These are phyloP conservation scores for Coemansia sp. DNA, from an alignment of 192 early-diverging fungal genomes.

Conservation along the genomic window DNA sequence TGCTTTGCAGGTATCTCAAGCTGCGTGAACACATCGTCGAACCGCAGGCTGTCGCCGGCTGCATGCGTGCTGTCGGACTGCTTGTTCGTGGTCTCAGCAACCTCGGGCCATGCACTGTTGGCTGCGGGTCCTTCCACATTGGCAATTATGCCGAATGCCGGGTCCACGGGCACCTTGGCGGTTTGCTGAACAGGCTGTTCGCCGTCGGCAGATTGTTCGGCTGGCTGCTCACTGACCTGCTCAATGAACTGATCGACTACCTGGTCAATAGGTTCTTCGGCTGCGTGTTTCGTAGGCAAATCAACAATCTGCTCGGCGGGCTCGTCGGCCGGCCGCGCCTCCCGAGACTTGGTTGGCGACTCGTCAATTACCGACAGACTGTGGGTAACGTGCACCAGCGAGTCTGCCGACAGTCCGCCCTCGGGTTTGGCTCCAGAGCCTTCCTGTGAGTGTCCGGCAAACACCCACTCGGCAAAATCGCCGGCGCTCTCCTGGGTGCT, in stretches of 20 bases:
- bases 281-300: too few relatives aligned
- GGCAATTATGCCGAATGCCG: too few relatives aligned
- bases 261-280: too few relatives aligned
- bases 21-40: conserved; percentile 17
- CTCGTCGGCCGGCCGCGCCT: background rate
- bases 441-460: conserved; percentile 27
- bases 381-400: conserved; percentile 23
- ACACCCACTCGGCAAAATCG: conserved; percentile 46
- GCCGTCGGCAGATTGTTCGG: too few relatives aligned
- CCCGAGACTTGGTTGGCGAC: conserved; percentile 1
- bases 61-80: too few relatives aligned
- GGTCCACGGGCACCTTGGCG: too few relatives aligned
- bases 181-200: too few relatives aligned
- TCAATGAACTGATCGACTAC: too few relatives aligned
- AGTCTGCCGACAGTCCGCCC: conserved; percentile 21
- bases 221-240: too few relatives aligned
- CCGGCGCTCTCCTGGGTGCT: conserved; percentile 7
- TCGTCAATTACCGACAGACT: conserved; percentile 22
- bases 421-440: background rate
- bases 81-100: background rate
- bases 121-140: too few relatives aligned
- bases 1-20: background rate
- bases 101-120: background rate
- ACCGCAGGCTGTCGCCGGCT: background rate
- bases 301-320: too few relatives aligned